Base-by-base conservation (phyloP, 164 flowering plant species). In the Akebia trifoliata region DNA sequence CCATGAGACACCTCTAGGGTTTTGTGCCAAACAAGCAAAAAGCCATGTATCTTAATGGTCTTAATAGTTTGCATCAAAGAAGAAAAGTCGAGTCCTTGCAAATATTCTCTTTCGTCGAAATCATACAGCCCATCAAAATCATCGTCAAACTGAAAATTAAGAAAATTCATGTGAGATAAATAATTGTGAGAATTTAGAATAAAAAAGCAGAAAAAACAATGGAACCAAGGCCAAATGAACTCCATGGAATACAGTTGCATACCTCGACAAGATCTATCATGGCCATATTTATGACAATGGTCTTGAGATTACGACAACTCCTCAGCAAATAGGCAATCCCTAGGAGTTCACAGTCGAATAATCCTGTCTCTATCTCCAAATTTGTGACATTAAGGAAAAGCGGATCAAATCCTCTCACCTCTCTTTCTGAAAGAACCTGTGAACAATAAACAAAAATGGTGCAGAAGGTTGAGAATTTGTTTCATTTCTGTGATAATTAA, bases 321-420 rank as follows among this genome's bases (percentile, higher is more conserved):
- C 32, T 38, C 18, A 55, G 35, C 47, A 55, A 42, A 35, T 55
- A 35, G 35, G 32, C 59, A 39, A 55, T 26, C 18, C 59, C 46
- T 12, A 22, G 35, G 32, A 39, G 47, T 47, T 55, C 47, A 30
- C 20, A 39, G 14, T 14, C 17, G 4, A 47, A 39, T 35, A 38
- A 38, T 40, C 59, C 47, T 25, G 15, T 39, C 11, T 38, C 15
- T 39, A 55, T 11, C 26, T 55, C 47, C 4, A 55, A 22, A 25
- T 14, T 14, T 39, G 18, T 36, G n/a, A 35, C 21, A 26, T 14
- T 39, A 29, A 55, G 21, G 17, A 12, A 11, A 21, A 43, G 35
- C 15, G 11, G 8, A 24, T 55, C 34, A 6, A 39, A 1, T 5
- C 31, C 8, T 40, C 32, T 30, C 15, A 55, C 22, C 59, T 55